Base-by-base conservation (phyloP, 768 basidiomycete species). In the Leccinum olivaceopallidum region DNA sequence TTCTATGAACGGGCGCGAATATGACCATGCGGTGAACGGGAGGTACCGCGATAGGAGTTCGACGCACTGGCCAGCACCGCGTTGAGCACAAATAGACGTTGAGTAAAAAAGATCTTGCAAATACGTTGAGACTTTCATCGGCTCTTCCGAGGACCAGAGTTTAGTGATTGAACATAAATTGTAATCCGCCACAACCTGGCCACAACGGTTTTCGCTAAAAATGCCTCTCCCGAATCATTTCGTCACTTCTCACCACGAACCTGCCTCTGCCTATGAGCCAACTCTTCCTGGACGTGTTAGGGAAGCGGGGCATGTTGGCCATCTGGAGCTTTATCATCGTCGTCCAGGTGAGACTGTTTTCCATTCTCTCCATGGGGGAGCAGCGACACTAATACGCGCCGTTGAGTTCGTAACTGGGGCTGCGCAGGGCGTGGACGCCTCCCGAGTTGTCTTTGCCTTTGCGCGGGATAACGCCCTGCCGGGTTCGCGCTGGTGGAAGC, bases 261-360 rank as follows among this genome's bases (percentile, higher is more conserved):
- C 75, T 90, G 2, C 85, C 89, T 0, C 75, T 90, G 50, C 85
- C 84, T 1, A 87, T 90, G 88, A 89, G 84, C 5, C 88, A 90
- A 65, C 79, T 90, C 12, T 87, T 90, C 66, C 72, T 89, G 30
- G 75, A 87, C 63, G 79, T 83, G 18, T 71, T 88, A 14, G 89
- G 89, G 1, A 87, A 88, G 73, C 75, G 69, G 20, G 89, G 89
- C 10, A 90, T 89, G 89, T 78, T 90, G 53, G 79, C 80, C 2
- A 83, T 90, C 50, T 90, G 88, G 89, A 81, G 83, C 55, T 81
- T 84, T 62, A 86, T 89, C 62, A 87, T 87, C 60, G 81, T 88
- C 32, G 86, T 88, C 3, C 81, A 81, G 75, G 81, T 78, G 52
- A 51, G 74, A 63, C 20, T 16, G n/a, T 12, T 8, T 12, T 26